Percentiles rank a stretch among this genome's conserved stretches.
These are phyloP conservation scores for Taphrina deformans DNA, from an alignment of 1,139 yeast species.

Conservation along the genomic window DNA sequence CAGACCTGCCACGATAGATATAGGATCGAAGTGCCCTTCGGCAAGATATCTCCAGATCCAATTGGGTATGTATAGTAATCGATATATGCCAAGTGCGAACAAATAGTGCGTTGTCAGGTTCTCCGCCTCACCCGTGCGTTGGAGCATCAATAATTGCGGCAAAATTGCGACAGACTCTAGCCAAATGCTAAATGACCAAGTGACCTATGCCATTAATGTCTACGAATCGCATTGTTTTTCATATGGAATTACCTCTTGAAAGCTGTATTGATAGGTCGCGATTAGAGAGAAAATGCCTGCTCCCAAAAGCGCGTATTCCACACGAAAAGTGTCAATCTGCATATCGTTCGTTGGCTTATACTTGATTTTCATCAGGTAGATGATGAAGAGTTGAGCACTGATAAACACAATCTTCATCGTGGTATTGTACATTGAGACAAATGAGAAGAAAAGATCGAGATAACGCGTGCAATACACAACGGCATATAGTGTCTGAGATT, in stretches of 20 bases:
- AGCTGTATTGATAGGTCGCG: slow-evolving; percentile 64
- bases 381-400: slow-evolving; percentile 69
- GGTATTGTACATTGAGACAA: slow-evolving; percentile 69
- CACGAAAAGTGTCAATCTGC: slow-evolving; percentile 74
- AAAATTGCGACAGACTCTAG: slow-evolving; percentile 86
- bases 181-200: slow-evolving; percentile 82
- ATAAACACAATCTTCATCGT: slow-evolving; percentile 80
- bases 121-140: slow-evolving; percentile 86
- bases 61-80: slow-evolving; percentile 87
- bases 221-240: not conserved
- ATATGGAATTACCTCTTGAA: slow-evolving; percentile 51
- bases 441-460: slow-evolving; percentile 51
- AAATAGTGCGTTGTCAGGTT: slow-evolving; percentile 87
- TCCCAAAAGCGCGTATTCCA: slow-evolving; percentile 68
- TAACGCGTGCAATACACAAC: slow-evolving; percentile 79
- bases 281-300: slow-evolving; percentile 61
- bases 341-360: slow-evolving; percentile 57
- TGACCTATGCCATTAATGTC: slow-evolving; percentile 31
- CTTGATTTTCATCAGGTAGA: slow-evolving; percentile 66
- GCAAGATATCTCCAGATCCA: slow-evolving; percentile 85
- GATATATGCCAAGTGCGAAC: slow-evolving; percentile 85
- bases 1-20: slow-evolving; percentile 75
- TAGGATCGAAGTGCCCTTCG: slow-evolving; percentile 67
- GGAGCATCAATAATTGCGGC: slow-evolving; percentile 88
- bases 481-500: slow-evolving; percentile 79